Base-by-base conservation (phyloP, 2,329 filamentous ascomycete genomes). In the Calycina marina region DNA sequence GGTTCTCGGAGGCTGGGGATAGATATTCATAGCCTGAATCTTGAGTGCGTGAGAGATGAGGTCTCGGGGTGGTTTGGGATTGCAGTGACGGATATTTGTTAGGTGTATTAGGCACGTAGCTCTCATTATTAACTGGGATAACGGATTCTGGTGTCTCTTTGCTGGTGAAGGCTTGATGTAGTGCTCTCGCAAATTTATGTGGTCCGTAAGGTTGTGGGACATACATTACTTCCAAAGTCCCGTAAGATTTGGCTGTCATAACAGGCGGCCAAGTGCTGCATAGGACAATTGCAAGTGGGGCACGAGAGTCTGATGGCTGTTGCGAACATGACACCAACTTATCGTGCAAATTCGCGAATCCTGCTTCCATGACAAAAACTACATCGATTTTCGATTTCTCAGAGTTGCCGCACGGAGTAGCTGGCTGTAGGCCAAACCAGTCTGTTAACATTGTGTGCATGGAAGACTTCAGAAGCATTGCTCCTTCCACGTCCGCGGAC, bases 121-220 rank as follows among this genome's bases (percentile, higher is more conserved):
- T n/a, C n/a, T n/a, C n/a, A n/a, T n/a, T n/a, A n/a, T n/a, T n/a
- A n/a, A n/a, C n/a, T n/a, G n/a, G n/a, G n/a, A n/a, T n/a, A n/a
- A n/a, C n/a, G n/a, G n/a, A n/a, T n/a, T n/a, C n/a, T n/a, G n/a
- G 27, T 29, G 5, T 17, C 3, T 10, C 17, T 3, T 25, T 20
- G n/a, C 20, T n/a, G 14, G 13, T 40, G 22, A 44, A 47, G 12
- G 42, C 46, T 22, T 38, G 40, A 20, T 49, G 41, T 3, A 50
- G 31, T 6, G 41, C 32, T 35, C 47, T 50, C 4, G 42, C 46
- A 18, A 43, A 25, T 30, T 50, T 50, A 26, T 50, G 47, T 14
- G 47, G 47, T 14, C 45, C 46, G 38, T 41, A 48, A 44, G 48
- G 46, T 39, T 50, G 48, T 22, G 46, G 47, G 6, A 49, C 15